Evolutionary conservation across 2,329 filamentous ascomycete species (phyloP).

Genomic region (Chrysosporium keratinophilum): DNA sequence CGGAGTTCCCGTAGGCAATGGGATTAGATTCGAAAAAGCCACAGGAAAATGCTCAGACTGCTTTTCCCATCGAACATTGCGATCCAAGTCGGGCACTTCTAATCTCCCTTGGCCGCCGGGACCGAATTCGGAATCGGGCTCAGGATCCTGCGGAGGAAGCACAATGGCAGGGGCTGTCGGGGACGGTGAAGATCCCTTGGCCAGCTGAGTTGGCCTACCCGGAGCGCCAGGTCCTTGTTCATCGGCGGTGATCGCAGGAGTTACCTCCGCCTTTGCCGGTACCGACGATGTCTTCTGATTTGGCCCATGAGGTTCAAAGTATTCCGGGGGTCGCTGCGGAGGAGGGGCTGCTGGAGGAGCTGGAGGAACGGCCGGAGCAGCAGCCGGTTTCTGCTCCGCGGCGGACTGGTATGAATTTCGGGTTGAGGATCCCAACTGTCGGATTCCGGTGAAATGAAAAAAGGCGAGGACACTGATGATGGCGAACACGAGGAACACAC

Average conservation of each 20-base stretch:
- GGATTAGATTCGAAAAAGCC: conserved; percentile 62
- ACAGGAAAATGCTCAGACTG: conserved; percentile 69
- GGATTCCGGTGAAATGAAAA: conserved; percentile 43
- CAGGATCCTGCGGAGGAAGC: conserved; percentile 1
- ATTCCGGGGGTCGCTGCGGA: neutral
- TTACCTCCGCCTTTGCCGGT: neutral
- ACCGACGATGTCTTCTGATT: neutral
- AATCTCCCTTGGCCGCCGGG: conserved; percentile 28
- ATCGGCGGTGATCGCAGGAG: neutral
- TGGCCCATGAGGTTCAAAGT: neutral
- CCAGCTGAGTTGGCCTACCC: neutral
- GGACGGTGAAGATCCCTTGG: neutral
- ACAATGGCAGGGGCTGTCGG: neutral
- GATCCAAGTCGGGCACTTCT: conserved; percentile 23
- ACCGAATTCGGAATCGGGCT: conserved; percentile 21
- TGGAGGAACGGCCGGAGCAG: conserved; percentile 5
- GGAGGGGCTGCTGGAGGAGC: conserved; percentile 10
- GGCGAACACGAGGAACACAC: conserved; percentile 38
- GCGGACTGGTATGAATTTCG: conserved; percentile 13
- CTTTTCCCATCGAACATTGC: conserved; percentile 59
- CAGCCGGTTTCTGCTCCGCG: conserved; percentile 2
- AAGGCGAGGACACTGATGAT: conserved; percentile 36
- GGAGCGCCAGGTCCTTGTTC: neutral
- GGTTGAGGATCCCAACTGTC: conserved; percentile 25
- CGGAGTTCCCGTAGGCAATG: conserved; percentile 31